These are phyloP conservation scores for Penicillium brevicompactum DNA, from an alignment of 2,329 filamentous ascomycete genomes.

Conservation along the genomic window DNA sequence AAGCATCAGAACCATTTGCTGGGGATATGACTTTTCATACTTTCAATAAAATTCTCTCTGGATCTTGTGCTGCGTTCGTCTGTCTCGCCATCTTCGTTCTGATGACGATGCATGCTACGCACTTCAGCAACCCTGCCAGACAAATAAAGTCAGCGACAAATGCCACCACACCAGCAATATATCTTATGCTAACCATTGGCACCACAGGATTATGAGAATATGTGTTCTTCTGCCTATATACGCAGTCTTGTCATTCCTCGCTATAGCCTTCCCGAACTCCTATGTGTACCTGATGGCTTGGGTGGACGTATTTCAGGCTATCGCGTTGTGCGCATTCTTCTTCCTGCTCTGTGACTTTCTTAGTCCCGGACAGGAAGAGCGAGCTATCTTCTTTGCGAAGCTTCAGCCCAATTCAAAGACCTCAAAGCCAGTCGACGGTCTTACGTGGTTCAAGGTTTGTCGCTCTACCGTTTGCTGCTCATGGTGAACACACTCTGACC, in stretches of 20 bases:
- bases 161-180: neutral
- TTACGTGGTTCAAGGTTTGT: slow-evolving; percentile 30
- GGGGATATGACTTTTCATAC: slow-evolving; percentile 31
- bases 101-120: slow-evolving; percentile 41
- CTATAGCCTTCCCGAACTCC: slow-evolving; percentile 39
- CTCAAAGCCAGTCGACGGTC: slow-evolving; percentile 24
- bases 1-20: slow-evolving; percentile 17
- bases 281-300: slow-evolving; percentile 46
- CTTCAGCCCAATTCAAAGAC: slow-evolving; percentile 30
- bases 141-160: slow-evolving; percentile 40
- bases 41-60: slow-evolving; percentile 43
- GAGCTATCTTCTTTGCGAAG: slow-evolving; percentile 39
- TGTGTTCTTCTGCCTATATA: slow-evolving; percentile 46
- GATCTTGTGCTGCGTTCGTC: slow-evolving; percentile 35
- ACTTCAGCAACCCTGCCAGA: slow-evolving; percentile 45
- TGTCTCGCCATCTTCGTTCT: slow-evolving; percentile 32
- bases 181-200: neutral
- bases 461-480: neutral
- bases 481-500: neutral
- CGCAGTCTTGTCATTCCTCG: slow-evolving; percentile 43
- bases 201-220: slow-evolving; percentile 45
- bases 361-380: slow-evolving; percentile 31
- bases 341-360: slow-evolving; percentile 45
- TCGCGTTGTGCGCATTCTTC: slow-evolving; percentile 49
- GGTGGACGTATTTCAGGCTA: slow-evolving; percentile 43